Evolutionary conservation across 1,284 basidiomycete genomes (phyloP).

Genomic region (Ceratobasidium sp.): DNA sequence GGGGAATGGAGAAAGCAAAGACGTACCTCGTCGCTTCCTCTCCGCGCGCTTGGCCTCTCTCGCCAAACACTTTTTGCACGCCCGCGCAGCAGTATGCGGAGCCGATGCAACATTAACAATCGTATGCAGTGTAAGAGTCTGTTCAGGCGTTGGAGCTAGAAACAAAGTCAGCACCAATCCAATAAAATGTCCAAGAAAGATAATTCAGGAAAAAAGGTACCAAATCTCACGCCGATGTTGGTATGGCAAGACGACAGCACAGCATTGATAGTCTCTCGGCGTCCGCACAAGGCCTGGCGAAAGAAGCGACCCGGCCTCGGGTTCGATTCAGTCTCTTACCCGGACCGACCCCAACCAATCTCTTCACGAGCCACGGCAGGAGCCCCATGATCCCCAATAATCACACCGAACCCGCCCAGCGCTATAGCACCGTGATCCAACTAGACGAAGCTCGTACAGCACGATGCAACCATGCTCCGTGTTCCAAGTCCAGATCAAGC

Average conservation of each 20-base stretch:
- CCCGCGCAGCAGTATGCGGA: constrained; percentile 80
- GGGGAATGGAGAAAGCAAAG: constrained; percentile 50
- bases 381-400: background rate
- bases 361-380: background rate
- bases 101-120: constrained; percentile 61
- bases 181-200: background rate
- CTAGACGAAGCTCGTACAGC: background rate
- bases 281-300: background rate
- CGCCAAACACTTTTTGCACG: constrained; percentile 85
- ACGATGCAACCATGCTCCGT: no score
- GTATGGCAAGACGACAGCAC: background rate
- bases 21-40: constrained; percentile 79
- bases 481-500: constrained; percentile 8
- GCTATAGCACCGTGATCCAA: background rate
- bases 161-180: background rate
- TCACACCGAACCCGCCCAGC: constrained; percentile 1
- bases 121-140: constrained; percentile 39
- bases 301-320: background rate
- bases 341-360: background rate
- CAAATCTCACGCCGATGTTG: background rate
- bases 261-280: constrained; percentile 3
- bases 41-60: constrained; percentile 92
- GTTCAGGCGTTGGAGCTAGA: constrained; percentile 23
- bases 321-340: no score
- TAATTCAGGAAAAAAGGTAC: constrained; percentile 1